A percentile compares a stretch with the other conserved stretches of the same genome.
Conservation (phyloP, 176 grass and related monocot genomes). For the Leersia perrieri region DNA sequence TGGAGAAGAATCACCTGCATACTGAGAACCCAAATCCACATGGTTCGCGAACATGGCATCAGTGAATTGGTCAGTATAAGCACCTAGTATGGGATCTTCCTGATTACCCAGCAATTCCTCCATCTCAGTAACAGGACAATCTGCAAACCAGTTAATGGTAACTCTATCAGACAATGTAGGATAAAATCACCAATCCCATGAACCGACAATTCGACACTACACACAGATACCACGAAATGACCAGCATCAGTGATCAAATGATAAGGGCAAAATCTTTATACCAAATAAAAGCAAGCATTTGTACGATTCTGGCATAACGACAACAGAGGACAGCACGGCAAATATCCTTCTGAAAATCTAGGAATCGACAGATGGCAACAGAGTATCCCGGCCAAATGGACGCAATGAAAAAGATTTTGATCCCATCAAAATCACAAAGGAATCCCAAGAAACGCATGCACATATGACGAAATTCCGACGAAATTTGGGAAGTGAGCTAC, state of each 20-base stretch:
- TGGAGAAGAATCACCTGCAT: slow-evolving; percentile 2
- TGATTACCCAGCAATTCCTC: slow-evolving; percentile 8
- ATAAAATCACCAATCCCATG: slow-evolving; percentile 4
- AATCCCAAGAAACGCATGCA: not conserved
- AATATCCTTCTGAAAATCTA: not conserved
- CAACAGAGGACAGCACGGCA: not conserved
- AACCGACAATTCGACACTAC: not conserved
- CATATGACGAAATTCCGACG: not conserved
- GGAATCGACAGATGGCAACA: not conserved
- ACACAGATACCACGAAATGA: not conserved
- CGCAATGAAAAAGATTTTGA: not conserved
- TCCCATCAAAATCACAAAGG: not conserved
- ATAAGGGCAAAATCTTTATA: slow-evolving; percentile 11
- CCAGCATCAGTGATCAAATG: slow-evolving; percentile 28
- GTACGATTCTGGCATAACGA: not conserved
- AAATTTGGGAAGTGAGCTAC: not conserved
- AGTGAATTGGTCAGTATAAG: slow-evolving; percentile 11
- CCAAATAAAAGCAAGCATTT: not conserved
- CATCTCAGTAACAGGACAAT: slow-evolving; percentile 15
- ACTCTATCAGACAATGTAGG: slow-evolving; percentile 24
- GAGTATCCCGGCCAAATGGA: not conserved
- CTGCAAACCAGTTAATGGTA: not conserved
- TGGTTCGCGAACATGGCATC: not conserved
- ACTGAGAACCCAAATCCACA: not conserved
- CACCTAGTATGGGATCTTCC: not conserved